Percentiles rank a stretch among this genome's conserved stretches.
These are phyloP conservation scores for Dactylellina leptospora DNA, from an alignment of 2,329 filamentous ascomycete genomes.

Conservation along the genomic window DNA sequence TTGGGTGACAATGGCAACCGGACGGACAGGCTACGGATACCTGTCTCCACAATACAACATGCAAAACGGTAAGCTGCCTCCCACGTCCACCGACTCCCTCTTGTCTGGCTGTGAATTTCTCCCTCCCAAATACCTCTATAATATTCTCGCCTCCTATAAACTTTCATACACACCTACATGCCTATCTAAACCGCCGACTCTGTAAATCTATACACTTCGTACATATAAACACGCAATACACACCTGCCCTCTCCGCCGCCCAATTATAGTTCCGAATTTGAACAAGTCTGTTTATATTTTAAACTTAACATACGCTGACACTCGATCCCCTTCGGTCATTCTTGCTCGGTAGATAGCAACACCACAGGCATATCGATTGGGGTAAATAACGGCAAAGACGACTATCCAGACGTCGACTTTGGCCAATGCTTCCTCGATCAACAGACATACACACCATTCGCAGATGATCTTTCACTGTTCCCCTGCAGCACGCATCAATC, in stretches of 20 bases:
- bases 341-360: conserved; percentile 38
- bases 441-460: conserved; percentile 49
- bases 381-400: conserved; percentile 44
- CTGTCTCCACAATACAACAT: conserved; percentile 53
- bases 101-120: conserved; percentile 20
- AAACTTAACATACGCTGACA: no score
- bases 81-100: conserved; percentile 21
- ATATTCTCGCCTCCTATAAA: conserved; percentile 47
- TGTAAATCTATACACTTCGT: no score
- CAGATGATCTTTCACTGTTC: conserved; percentile 51
- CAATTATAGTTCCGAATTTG: no score
- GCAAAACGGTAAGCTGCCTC: conserved; percentile 50
- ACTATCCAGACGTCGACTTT: conserved; percentile 53
- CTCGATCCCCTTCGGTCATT: conserved; percentile 13
- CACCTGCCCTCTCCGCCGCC: conserved; percentile 22
- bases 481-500: conserved; percentile 53
- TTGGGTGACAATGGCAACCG: conserved; percentile 53
- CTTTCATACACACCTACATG: conserved; percentile 7
- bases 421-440: conserved; percentile 53
- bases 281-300: no score
- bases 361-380: conserved; percentile 51
- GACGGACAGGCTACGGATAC: conserved; percentile 53
- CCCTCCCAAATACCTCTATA: conserved; percentile 46
- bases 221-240: conserved; percentile 11
- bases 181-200: no score